Conservation (phyloP, 345 rosid species). For the Lumnitzera littorea region DNA sequence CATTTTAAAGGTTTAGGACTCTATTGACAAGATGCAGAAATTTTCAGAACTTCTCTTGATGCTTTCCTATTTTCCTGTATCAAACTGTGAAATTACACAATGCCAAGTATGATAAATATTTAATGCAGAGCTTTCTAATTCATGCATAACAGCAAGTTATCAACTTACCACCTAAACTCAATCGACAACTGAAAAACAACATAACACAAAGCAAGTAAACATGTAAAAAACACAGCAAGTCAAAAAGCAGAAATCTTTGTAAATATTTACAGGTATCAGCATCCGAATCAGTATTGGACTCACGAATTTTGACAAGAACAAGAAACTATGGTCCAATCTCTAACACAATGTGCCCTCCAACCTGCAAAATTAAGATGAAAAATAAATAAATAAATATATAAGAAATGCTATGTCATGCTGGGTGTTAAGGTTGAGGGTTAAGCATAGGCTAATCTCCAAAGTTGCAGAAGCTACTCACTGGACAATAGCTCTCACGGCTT, state of each 20-base stretch:
- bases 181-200: too few relatives aligned
- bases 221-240: too few relatives aligned
- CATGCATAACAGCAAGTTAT: too few relatives aligned
- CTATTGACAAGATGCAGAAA: too few relatives aligned
- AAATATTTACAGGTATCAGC: conserved; percentile 57
- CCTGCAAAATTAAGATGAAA: conserved; percentile 22
- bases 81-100: too few relatives aligned
- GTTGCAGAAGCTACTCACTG: conserved; percentile 78
- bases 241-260: not conserved
- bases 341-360: conserved; percentile 63
- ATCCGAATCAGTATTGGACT: conserved; percentile 59
- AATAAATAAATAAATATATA: not conserved
- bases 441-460: conserved; percentile 35
- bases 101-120: too few relatives aligned
- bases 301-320: conserved; percentile 71
- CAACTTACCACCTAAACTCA: too few relatives aligned
- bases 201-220: too few relatives aligned
- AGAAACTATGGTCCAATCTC: conserved; percentile 85
- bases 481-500: conserved; percentile 77
- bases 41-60: too few relatives aligned
- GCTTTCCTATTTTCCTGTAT: too few relatives aligned
- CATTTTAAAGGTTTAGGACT: too few relatives aligned
- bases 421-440: not conserved
- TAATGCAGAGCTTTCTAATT: too few relatives aligned
- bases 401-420: not conserved